Percentiles rank a stretch among this genome's conserved stretches.
phyloP scores from a whole-genome alignment of 2,329 filamentous ascomycete species.

The Lecanicillium sp. region DNA sequence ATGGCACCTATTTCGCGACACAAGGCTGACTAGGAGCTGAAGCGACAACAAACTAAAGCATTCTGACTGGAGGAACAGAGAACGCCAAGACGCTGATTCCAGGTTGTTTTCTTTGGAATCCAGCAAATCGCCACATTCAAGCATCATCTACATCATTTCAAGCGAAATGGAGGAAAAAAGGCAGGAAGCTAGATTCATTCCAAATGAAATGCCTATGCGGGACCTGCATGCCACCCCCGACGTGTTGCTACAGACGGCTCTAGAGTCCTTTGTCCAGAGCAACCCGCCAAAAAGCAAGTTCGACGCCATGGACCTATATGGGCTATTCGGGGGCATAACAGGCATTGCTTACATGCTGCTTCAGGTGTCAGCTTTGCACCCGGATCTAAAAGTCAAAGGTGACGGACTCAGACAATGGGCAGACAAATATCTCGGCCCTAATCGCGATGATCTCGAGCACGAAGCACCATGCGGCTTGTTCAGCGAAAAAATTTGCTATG shows the following conservation, averaged over 20 bases:
- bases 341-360: conserved; percentile 49
- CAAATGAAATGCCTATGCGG: conserved; percentile 24
- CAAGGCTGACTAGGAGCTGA: too few relatives aligned
- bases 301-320: conserved; percentile 27
- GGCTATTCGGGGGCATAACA: conserved; percentile 45
- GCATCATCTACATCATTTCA: too few relatives aligned
- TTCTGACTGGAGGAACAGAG: too few relatives aligned
- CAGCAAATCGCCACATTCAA: too few relatives aligned
- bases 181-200: conserved; percentile 21
- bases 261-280: conserved; percentile 27
- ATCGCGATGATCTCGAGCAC: conserved; percentile 24
- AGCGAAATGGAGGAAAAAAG: too few relatives aligned
- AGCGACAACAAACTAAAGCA: too few relatives aligned
- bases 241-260: conserved; percentile 21
- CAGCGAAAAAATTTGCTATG: conserved; percentile 38
- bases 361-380: conserved; percentile 33
- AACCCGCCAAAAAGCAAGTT: conserved; percentile 28
- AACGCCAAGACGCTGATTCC: too few relatives aligned
- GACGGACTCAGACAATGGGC: conserved; percentile 38
- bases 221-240: conserved; percentile 17
- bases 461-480: conserved; percentile 36
- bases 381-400: conserved; percentile 32
- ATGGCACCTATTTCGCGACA: too few relatives aligned
- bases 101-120: too few relatives aligned
- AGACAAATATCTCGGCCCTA: conserved; percentile 32